Evolutionary conservation across 306 rosid species (phyloP), one percentile per base, ranked within the genome.

Genomic region (Coriaria nepalensis): DNA sequence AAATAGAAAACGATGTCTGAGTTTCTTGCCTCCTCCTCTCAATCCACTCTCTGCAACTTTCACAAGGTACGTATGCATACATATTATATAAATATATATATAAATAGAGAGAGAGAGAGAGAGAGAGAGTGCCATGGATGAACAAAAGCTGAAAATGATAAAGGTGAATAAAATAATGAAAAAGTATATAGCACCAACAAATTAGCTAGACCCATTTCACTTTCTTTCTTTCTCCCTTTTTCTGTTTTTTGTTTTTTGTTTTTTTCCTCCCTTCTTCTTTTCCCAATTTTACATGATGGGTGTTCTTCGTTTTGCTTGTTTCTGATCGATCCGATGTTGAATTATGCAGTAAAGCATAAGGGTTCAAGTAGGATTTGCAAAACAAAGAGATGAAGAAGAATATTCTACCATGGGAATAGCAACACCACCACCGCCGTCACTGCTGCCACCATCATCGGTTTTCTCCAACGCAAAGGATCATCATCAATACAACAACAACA

Each of bases 1-100:
- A 20, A 20, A 20, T 20, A 45, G 95, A 88, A 77, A 88, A 84
- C 76, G 84, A 81, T 85, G 81, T 77, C 81, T 63, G 50, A 69
- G 75, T 37, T 5, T 70, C 69, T 78, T 68, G 66, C 79, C 64
- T 73, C 83, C 64, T 73, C 83, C 80, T 78, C 75, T 82, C 80
- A 71, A 75, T 46, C 29, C 29, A 1, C 3, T 20, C 66, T 53
- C 74, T 73, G 65, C 90, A 74, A 62, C 76, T 74, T 69, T 67
- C 57, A 67, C 29, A 61, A 79, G 92, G 93, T 81, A 86, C 48
- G 56, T 53, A 60, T 66, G 13, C 59, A 10, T 43, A 52, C 40
- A 9, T 49, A 29, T 57, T 13, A n/a, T n/a, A n/a, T n/a, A n/a
- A n/a, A n/a, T 46, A 5, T 56, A 37, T 10, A 6, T 36, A 29